These are phyloP conservation scores for Pezicula carpinea DNA, from an alignment of 2,329 filamentous ascomycete species.

Conservation along the genomic window DNA sequence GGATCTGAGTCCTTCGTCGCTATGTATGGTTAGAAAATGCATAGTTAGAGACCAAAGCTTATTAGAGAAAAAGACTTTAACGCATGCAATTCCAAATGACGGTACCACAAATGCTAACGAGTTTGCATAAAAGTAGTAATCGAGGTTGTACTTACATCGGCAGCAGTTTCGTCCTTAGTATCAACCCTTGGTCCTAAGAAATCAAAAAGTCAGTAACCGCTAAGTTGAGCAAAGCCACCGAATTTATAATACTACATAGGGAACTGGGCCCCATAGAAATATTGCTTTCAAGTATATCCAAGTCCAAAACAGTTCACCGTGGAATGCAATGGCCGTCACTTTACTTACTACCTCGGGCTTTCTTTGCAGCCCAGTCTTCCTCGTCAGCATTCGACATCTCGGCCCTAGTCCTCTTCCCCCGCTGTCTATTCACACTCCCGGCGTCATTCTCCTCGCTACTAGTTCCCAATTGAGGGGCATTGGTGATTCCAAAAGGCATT, in stretches of 20 bases:
- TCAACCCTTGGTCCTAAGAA: conserved; percentile 56
- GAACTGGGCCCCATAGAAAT: too few relatives aligned
- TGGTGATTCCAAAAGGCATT: conserved; percentile 21
- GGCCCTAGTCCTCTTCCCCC: conserved; percentile 26
- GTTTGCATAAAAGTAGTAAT: not conserved
- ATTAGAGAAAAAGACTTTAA: too few relatives aligned
- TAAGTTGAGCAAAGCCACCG: too few relatives aligned
- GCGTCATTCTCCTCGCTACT: conserved; percentile 2
- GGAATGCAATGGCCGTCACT: too few relatives aligned
- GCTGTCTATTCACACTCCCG: conserved; percentile 11
- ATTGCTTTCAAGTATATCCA: too few relatives aligned
- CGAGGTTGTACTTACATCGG: conserved; percentile 57
- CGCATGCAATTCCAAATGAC: too few relatives aligned
- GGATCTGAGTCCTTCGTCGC: conserved; percentile 82
- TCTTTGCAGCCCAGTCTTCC: conserved; percentile 48
- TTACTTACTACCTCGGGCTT: conserved; percentile 52
- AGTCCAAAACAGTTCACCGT: too few relatives aligned
- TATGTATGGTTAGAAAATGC: conserved; percentile 28
- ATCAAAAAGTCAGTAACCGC: too few relatives aligned
- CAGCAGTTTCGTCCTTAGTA: conserved; percentile 71
- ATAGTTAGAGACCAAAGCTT: not conserved
- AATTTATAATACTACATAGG: too few relatives aligned
- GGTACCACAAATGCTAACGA: too few relatives aligned
- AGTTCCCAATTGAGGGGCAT: conserved; percentile 1
- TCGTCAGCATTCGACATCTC: conserved; percentile 30